Conservation (phyloP, 2,329 filamentous ascomycete genomes). For the Pseudopyricularia cyperi region DNA sequence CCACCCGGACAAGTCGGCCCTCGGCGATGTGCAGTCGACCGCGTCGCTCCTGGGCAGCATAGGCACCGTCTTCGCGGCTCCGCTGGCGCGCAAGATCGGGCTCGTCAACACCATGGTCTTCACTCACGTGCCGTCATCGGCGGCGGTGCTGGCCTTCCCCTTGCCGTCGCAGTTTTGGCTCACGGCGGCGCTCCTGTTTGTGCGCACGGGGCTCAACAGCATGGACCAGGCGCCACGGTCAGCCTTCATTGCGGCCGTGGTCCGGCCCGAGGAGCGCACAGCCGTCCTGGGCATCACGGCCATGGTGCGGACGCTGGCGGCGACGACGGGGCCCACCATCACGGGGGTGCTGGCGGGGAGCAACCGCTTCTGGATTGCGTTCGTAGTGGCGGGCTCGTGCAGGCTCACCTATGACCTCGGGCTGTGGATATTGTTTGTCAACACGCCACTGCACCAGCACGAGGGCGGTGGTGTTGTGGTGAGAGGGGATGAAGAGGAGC, state of each 20-base stretch:
- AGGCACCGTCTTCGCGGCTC: slow-evolving; percentile 42
- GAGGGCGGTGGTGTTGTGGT: slow-evolving; percentile 13
- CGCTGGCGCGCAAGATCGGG: slow-evolving; percentile 42
- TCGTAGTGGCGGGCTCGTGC: slow-evolving; percentile 39
- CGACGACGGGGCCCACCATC: slow-evolving; percentile 37
- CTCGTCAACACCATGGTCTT: slow-evolving; percentile 34
- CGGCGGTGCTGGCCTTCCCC: slow-evolving; percentile 47
- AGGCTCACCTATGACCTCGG: slow-evolving; percentile 45
- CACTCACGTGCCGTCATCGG: slow-evolving; percentile 47
- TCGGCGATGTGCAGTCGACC: slow-evolving; percentile 45
- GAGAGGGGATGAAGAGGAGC: background rate
- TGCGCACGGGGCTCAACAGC: slow-evolving; percentile 49
- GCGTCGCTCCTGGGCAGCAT: slow-evolving; percentile 40
- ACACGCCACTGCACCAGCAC: slow-evolving; percentile 37
- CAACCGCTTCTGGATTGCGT: slow-evolving; percentile 47
- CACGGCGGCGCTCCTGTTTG: slow-evolving; percentile 40
- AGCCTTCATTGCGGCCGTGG: slow-evolving; percentile 54
- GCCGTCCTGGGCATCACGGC: slow-evolving; percentile 58
- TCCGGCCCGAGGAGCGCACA: slow-evolving; percentile 50
- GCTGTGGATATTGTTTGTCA: slow-evolving; percentile 45
- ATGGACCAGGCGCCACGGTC: slow-evolving; percentile 58
- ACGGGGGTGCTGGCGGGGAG: slow-evolving; percentile 41
- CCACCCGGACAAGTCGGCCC: slow-evolving; percentile 37
- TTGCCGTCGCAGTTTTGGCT: slow-evolving; percentile 31
- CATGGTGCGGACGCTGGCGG: slow-evolving; percentile 45